These are phyloP conservation scores for Cladosporium velox DNA, from an alignment of 2,329 filamentous ascomycete species.

Conservation along the genomic window DNA sequence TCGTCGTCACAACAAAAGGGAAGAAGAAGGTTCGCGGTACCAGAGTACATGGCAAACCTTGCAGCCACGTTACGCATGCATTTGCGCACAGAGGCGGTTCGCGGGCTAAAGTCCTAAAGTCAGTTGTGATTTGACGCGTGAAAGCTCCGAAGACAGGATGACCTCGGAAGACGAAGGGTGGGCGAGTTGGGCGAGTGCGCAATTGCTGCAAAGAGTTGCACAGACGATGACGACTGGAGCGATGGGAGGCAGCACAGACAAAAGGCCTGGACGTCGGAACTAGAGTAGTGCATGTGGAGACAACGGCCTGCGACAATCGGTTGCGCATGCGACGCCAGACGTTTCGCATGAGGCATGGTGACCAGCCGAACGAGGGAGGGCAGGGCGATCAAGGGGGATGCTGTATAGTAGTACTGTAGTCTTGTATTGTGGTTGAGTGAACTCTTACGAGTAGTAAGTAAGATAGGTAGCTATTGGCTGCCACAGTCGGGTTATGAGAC, in stretches of 20 bases:
- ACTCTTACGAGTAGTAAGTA: neutral
- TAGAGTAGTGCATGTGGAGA: constrained; percentile 14
- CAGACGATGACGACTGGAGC: neutral
- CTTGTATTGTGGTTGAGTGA: neutral
- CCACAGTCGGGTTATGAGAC: neutral
- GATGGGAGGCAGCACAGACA: constrained; percentile 7
- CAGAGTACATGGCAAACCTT: neutral
- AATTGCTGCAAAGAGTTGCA: constrained; percentile 4
- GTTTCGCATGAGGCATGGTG: constrained; percentile 17
- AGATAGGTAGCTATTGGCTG: neutral
- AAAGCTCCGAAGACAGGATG: neutral
- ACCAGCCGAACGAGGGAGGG: neutral
- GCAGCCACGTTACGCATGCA: constrained; percentile 15
- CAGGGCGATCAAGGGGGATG: neutral
- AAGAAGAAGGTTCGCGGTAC: constrained; percentile 6
- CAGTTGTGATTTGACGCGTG: neutral
- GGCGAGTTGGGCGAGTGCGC: neutral
- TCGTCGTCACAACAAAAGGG: constrained; percentile 14
- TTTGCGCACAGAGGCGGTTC: neutral
- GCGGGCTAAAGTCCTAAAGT: neutral
- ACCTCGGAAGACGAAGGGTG: neutral
- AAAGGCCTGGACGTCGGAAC: constrained; percentile 15
- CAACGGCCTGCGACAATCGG: constrained; percentile 8
- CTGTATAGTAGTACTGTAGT: neutral
- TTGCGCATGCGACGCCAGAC: constrained; percentile 17